These are phyloP conservation scores for Saxophila tyrrhenica DNA, from an alignment of 495 filamentous ascomycete species.

Conservation along the genomic window DNA sequence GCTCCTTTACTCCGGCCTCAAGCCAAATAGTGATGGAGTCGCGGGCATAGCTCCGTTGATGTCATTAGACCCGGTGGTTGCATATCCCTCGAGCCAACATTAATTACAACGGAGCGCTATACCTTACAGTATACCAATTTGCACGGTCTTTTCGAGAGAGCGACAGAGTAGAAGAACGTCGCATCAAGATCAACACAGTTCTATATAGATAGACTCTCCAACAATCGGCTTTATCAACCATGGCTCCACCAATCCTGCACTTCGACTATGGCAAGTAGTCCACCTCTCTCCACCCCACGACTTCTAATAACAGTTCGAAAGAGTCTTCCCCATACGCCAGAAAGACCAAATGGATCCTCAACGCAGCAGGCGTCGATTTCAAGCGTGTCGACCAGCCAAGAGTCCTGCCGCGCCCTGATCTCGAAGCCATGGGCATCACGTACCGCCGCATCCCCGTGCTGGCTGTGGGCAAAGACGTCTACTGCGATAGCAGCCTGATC, in stretches of 20 bases:
- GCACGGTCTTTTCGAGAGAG: too few species aligned
- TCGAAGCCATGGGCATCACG: slow-evolving; percentile 22
- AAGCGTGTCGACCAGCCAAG: slow-evolving; percentile 16
- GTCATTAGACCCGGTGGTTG: background rate
- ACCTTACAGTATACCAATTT: too few species aligned
- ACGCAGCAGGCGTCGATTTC: slow-evolving; percentile 7
- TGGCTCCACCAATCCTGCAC: slow-evolving; percentile 13
- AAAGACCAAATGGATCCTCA: slow-evolving; percentile 19
- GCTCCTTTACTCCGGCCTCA: background rate
- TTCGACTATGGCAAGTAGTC: slow-evolving; percentile 17
- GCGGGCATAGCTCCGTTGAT: background rate
- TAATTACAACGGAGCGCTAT: too few species aligned
- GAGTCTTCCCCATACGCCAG: slow-evolving; percentile 21
- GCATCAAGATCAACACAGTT: too few species aligned
- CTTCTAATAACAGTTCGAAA: background rate
- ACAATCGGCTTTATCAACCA: background rate
- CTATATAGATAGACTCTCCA: background rate
- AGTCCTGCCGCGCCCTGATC: slow-evolving; percentile 21
- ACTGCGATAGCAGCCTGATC: slow-evolving; percentile 27
- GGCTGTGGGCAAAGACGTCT: slow-evolving; percentile 28
- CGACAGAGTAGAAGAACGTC: background rate
- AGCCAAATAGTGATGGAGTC: background rate
- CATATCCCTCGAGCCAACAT: too few species aligned
- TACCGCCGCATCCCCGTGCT: slow-evolving; percentile 30
- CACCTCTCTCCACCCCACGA: background rate